phyloP scores from a whole-genome alignment of 2,329 filamentous ascomycete genomes.

The Botryotinia globosa region DNA sequence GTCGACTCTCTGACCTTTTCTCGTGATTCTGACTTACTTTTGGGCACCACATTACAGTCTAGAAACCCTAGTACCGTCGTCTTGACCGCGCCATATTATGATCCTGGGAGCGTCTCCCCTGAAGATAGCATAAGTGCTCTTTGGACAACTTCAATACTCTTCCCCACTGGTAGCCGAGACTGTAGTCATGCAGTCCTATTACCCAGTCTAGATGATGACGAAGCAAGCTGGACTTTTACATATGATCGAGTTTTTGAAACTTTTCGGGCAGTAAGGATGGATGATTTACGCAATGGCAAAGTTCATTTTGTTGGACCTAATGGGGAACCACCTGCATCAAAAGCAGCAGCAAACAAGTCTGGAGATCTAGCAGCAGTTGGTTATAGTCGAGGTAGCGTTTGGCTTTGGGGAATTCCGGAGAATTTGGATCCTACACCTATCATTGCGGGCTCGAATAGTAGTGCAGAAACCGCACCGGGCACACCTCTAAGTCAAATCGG shows the following conservation, averaged over 20 bases:
- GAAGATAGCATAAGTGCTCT: constrained; percentile 69
- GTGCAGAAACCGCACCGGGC: constrained; percentile 35
- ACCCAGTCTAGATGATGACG: constrained; percentile 46
- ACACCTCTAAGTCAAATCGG: constrained; percentile 30
- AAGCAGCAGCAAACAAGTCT: constrained; percentile 65
- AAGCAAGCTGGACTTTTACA: constrained; percentile 73
- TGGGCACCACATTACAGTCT: constrained; percentile 69
- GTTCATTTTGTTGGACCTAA: constrained; percentile 75
- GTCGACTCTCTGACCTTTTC: constrained; percentile 76
- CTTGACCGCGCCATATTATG: constrained; percentile 70
- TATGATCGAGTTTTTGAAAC: constrained; percentile 76
- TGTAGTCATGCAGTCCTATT: constrained; percentile 75
- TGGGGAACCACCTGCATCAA: constrained; percentile 59
- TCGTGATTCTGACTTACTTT: constrained; percentile 71
- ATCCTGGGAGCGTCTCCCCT: constrained; percentile 62
- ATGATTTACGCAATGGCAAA: constrained; percentile 71
- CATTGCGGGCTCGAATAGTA: constrained; percentile 35
- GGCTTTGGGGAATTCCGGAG: constrained; percentile 76
- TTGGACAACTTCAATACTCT: constrained; percentile 84
- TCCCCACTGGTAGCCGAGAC: constrained; percentile 75
- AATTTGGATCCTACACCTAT: constrained; percentile 61
- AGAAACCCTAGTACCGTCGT: constrained; percentile 69
- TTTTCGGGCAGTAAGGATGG: constrained; percentile 72
- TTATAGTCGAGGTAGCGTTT: constrained; percentile 66
- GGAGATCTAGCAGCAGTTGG: constrained; percentile 73